phyloP scores from a whole-genome alignment of 2,329 filamentous ascomycete genomes.

The Aspergillus melleus region DNA sequence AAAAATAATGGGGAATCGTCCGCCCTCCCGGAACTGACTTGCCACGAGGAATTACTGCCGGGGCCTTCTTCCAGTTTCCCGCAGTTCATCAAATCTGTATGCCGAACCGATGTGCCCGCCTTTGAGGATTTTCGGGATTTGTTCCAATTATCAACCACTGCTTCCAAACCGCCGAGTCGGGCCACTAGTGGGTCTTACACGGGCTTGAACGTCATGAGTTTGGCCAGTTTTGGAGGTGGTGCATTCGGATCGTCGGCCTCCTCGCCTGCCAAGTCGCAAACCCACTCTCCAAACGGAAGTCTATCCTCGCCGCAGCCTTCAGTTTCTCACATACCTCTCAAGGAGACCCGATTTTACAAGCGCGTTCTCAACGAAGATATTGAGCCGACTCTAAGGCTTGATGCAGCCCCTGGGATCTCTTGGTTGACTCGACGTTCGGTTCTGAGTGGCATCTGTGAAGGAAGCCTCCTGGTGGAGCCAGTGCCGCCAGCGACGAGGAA shows the following conservation, averaged over 20 bases:
- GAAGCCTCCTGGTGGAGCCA: constrained; percentile 85
- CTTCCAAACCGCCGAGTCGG: constrained; percentile 62
- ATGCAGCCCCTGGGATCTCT: constrained; percentile 84
- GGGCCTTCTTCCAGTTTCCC: constrained; percentile 72
- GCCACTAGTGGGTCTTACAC: constrained; percentile 71
- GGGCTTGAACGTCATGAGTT: constrained; percentile 60
- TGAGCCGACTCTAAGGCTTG: constrained; percentile 87
- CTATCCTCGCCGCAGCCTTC: constrained; percentile 44
- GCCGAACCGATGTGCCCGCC: constrained; percentile 76
- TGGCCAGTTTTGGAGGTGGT: constrained; percentile 45
- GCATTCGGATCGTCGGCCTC: constrained; percentile 61
- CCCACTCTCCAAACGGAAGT: constrained; percentile 53
- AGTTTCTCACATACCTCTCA: constrained; percentile 59
- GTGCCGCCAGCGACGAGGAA: constrained; percentile 61
- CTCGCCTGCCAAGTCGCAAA: constrained; percentile 57
- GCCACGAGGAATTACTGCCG: constrained; percentile 55
- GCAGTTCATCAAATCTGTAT: constrained; percentile 77
- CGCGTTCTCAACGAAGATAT: constrained; percentile 85
- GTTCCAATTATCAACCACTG: constrained; percentile 63
- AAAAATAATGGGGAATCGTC: constrained; percentile 62
- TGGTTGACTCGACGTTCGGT: constrained; percentile 90
- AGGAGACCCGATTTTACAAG: constrained; percentile 94
- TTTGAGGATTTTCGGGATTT: constrained; percentile 85
- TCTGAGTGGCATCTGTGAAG: constrained; percentile 77
- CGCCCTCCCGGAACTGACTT: constrained; percentile 52